Percentiles rank a stretch among this genome's conserved stretches.
Evolutionary conservation across 306 rosid genomes (phyloP).

Genomic region (Delonix regia): DNA sequence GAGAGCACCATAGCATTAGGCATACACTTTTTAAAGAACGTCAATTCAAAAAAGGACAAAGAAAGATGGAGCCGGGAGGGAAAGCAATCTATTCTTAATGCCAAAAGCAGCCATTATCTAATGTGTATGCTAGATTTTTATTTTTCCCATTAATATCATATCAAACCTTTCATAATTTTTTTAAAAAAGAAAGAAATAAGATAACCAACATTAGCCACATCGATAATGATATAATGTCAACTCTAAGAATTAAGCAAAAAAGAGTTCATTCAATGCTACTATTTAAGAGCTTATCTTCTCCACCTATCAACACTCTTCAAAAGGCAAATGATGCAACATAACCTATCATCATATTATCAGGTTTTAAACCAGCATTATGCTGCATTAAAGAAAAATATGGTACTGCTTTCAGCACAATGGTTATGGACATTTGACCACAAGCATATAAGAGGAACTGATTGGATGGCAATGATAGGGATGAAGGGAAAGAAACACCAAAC

Average conservation of each 20-base stretch:
- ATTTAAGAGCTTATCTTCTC: background rate
- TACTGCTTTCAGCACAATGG: conserved; percentile 37
- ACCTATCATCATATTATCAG: background rate
- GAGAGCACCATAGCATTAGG: background rate
- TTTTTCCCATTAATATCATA: background rate
- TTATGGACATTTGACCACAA: conserved; percentile 24
- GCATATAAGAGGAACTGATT: background rate
- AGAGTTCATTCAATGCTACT: background rate
- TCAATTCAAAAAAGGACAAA: background rate
- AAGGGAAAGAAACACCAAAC: background rate
- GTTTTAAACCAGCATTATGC: conserved; percentile 10
- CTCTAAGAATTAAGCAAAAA: conserved; percentile 3
- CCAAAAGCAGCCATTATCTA: background rate
- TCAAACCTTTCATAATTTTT: background rate
- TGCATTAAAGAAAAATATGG: conserved; percentile 29
- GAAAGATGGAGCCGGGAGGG: background rate
- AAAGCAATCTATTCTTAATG: background rate
- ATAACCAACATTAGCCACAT: background rate
- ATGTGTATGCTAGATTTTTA: background rate
- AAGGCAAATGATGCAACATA: conserved; percentile 24
- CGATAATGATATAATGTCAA: background rate
- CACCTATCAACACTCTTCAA: conserved; percentile 7
- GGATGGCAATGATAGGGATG: background rate
- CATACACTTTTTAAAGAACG: background rate
- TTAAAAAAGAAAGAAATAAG: background rate